phyloP scores from a whole-genome alignment of 2,329 filamentous ascomycete species.

The Talaromyces atroroseus region DNA sequence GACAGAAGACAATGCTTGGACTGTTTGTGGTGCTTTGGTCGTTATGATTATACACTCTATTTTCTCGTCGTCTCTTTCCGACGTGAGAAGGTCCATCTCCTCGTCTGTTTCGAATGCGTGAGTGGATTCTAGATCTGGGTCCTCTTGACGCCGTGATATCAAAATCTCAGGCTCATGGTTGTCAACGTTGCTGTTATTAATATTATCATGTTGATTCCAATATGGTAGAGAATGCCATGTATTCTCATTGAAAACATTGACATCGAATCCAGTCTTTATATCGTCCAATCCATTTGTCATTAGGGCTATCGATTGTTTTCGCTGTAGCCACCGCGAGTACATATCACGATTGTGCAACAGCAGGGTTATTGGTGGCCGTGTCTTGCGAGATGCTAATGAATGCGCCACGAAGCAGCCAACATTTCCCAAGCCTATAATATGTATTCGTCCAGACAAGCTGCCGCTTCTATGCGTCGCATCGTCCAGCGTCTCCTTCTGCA shows the following conservation, averaged over 20 bases:
- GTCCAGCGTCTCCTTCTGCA: neutral
- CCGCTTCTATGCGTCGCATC: conserved; percentile 3
- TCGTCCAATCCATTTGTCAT: conserved; percentile 38
- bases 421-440: conserved; percentile 76
- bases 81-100: conserved; percentile 13
- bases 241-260: conserved; percentile 33
- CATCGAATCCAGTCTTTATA: conserved; percentile 39
- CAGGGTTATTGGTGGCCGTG: conserved; percentile 69
- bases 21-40: conserved; percentile 65
- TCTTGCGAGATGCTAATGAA: conserved; percentile 56
- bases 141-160: neutral
- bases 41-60: conserved; percentile 73
- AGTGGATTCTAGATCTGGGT: neutral
- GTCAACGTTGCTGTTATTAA: conserved; percentile 7
- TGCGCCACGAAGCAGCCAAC: conserved; percentile 75
- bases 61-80: conserved; percentile 37
- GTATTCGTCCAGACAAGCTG: conserved; percentile 50
- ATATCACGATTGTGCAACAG: conserved; percentile 59
- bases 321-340: conserved; percentile 30
- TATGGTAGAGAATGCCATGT: conserved; percentile 30
- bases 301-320: conserved; percentile 30
- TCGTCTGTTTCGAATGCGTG: neutral
- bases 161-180: conserved; percentile 12
- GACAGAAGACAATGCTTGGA: conserved; percentile 62
- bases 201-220: conserved; percentile 16